Evolutionary conservation across 2,329 filamentous ascomycete genomes (phyloP).

Genomic region (Botryotinia globosa): DNA sequence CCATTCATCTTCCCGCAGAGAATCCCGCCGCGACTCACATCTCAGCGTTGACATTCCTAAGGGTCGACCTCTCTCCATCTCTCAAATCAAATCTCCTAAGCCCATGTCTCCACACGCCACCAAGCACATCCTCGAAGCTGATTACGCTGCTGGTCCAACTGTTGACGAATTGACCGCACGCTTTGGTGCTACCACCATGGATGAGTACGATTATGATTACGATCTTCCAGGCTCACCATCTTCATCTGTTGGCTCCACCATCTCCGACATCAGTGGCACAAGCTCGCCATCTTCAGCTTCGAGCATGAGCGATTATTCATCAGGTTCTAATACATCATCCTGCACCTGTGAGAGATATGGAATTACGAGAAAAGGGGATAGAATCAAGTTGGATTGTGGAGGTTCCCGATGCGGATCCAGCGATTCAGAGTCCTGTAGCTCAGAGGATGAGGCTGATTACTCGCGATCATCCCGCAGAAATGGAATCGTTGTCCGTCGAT

Average conservation of each 20-base stretch:
- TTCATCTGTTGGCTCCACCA: slow-evolving; percentile 71
- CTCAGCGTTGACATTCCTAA: slow-evolving; percentile 71
- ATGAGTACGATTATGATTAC: slow-evolving; percentile 53
- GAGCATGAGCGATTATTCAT: slow-evolving; percentile 74
- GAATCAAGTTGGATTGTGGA: slow-evolving; percentile 94
- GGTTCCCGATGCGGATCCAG: slow-evolving; percentile 82
- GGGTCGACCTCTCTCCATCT: slow-evolving; percentile 82
- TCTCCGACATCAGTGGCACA: slow-evolving; percentile 62
- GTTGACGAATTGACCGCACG: slow-evolving; percentile 77
- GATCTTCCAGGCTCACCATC: slow-evolving; percentile 58
- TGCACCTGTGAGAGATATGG: slow-evolving; percentile 97
- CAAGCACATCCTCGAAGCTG: slow-evolving; percentile 77
- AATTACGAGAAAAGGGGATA: slow-evolving; percentile 88
- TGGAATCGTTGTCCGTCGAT: slow-evolving; percentile 55
- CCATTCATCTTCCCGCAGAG: slow-evolving; percentile 42
- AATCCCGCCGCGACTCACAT: slow-evolving; percentile 45
- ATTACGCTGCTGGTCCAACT: slow-evolving; percentile 66
- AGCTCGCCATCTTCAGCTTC: slow-evolving; percentile 71
- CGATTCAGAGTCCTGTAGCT: slow-evolving; percentile 65
- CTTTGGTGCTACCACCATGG: slow-evolving; percentile 62
- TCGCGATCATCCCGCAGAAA: slow-evolving; percentile 58
- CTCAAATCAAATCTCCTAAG: slow-evolving; percentile 87
- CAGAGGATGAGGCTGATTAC: slow-evolving; percentile 60
- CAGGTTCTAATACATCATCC: slow-evolving; percentile 63
- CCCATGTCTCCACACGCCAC: slow-evolving; percentile 85